Evolutionary conservation across 2,329 filamentous ascomycete genomes (phyloP).

Genomic region (Nigrograna mackinnonii): DNA sequence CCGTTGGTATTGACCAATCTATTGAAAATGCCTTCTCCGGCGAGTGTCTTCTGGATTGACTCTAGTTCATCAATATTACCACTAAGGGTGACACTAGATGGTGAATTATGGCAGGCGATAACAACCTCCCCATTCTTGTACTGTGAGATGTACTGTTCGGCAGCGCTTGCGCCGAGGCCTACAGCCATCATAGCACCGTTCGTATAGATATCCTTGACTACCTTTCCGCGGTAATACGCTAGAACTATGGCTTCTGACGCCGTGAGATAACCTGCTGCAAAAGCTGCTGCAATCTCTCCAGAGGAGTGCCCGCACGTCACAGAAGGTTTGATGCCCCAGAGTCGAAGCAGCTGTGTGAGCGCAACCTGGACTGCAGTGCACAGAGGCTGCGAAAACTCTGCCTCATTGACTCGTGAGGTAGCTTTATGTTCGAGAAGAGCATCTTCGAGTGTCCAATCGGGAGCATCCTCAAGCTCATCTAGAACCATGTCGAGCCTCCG

Average conservation of each 20-base stretch:
- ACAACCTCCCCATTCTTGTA: constrained; percentile 7
- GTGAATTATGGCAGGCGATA: constrained; percentile 25
- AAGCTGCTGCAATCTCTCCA: constrained; percentile 29
- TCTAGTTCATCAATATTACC: constrained; percentile 14
- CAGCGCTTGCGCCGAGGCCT: constrained; percentile 9
- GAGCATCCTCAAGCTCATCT: constrained; percentile 3
- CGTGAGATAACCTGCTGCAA: constrained; percentile 19
- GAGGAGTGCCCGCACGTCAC: constrained; percentile 23
- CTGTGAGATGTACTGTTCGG: constrained; percentile 1
- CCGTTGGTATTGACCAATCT: constrained; percentile 17
- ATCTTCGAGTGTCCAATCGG: constrained; percentile 12
- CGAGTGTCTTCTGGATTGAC: neutral
- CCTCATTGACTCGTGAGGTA: constrained; percentile 8
- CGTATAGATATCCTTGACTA: constrained; percentile 5
- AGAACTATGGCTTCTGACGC: constrained; percentile 17
- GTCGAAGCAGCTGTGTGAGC: constrained; percentile 18
- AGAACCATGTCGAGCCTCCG: constrained; percentile 8
- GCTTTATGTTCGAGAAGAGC: constrained; percentile 9
- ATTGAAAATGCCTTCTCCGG: constrained; percentile 8
- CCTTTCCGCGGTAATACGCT: constrained; percentile 22
- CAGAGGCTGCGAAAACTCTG: constrained; percentile 19
- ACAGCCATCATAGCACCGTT: constrained; percentile 29
- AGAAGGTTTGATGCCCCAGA: constrained; percentile 11
- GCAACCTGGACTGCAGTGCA: constrained; percentile 27
- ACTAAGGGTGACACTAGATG: constrained; percentile 22